phyloP scores from a whole-genome alignment of 2,329 filamentous ascomycete genomes.

The Talaromyces sp. region DNA sequence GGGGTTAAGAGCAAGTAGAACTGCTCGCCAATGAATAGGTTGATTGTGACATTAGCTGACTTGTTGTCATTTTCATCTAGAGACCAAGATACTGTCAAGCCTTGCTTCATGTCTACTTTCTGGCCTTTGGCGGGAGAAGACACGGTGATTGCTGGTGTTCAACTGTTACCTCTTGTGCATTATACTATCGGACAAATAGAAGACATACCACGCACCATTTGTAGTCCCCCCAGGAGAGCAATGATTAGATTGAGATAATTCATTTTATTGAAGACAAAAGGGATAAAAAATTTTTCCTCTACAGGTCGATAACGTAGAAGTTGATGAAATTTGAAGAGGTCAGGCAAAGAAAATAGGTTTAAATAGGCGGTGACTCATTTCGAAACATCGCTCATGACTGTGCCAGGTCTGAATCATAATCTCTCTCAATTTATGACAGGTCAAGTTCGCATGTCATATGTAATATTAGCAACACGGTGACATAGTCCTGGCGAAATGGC shows the following conservation, averaged over 20 bases:
- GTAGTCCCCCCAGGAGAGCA: not conserved
- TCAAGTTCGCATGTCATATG: not conserved
- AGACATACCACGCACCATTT: not conserved
- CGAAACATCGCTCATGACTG: not conserved
- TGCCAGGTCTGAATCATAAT: not conserved
- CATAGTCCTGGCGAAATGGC: not conserved
- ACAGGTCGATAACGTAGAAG: not conserved
- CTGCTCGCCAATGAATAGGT: not conserved
- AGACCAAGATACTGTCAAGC: constrained; percentile 4
- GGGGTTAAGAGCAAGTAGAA: not conserved
- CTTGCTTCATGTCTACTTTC: constrained; percentile 9
- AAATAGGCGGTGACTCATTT: not conserved
- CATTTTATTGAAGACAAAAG: not conserved
- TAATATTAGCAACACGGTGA: not conserved
- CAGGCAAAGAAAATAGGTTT: not conserved
- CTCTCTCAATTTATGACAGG: not conserved
- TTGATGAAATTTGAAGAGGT: not conserved
- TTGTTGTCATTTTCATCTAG: constrained; percentile 7
- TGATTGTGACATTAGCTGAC: not conserved
- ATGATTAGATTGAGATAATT: not conserved
- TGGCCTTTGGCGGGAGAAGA: constrained; percentile 1
- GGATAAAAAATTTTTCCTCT: not conserved
- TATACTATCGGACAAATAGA: not conserved
- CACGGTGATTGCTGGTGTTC: not conserved
- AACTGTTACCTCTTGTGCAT: not conserved